These are phyloP conservation scores for Hirsutella minnesotensis DNA, from an alignment of 2,329 filamentous ascomycete genomes.

Conservation along the genomic window DNA sequence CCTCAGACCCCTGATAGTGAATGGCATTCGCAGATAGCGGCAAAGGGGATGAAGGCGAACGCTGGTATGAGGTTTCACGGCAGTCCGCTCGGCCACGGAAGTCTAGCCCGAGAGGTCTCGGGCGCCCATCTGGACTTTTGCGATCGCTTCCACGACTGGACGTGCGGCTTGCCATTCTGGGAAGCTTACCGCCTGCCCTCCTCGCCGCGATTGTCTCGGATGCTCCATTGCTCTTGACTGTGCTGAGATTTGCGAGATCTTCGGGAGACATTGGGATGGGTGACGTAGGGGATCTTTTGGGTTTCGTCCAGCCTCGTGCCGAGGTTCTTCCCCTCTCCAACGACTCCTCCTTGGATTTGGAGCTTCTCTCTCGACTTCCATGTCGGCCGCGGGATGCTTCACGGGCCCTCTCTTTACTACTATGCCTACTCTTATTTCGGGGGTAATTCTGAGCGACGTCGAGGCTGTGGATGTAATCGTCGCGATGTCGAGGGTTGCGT, in stretches of 20 bases:
- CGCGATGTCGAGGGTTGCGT: constrained; percentile 49
- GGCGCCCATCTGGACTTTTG: constrained; percentile 33
- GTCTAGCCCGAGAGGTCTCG: constrained; percentile 29
- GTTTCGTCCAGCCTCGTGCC: constrained; percentile 54
- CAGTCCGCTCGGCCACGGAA: constrained; percentile 51
- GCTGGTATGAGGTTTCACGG: constrained; percentile 43
- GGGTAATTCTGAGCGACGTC: constrained; percentile 64
- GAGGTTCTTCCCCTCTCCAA: constrained; percentile 58
- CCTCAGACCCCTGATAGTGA: constrained; percentile 39
- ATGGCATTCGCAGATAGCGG: constrained; percentile 50
- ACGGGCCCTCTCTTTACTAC: constrained; percentile 32
- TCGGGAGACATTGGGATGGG: constrained; percentile 92
- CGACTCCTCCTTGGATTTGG: constrained; percentile 48
- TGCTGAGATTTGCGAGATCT: constrained; percentile 56
- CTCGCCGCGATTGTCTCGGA: constrained; percentile 32
- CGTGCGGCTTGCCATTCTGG: constrained; percentile 29
- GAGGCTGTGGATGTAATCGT: constrained; percentile 78
- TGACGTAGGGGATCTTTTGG: constrained; percentile 82
- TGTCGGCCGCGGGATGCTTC: constrained; percentile 34
- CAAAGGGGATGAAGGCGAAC: constrained; percentile 71
- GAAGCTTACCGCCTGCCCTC: constrained; percentile 24
- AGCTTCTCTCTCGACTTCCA: constrained; percentile 35
- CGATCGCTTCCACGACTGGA: constrained; percentile 37
- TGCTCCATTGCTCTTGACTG: constrained; percentile 22
- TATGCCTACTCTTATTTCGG: constrained; percentile 43